These are phyloP conservation scores for Spirogloea muscicola DNA, from an alignment of 139 green algal genomes.

Conservation along the genomic window DNA sequence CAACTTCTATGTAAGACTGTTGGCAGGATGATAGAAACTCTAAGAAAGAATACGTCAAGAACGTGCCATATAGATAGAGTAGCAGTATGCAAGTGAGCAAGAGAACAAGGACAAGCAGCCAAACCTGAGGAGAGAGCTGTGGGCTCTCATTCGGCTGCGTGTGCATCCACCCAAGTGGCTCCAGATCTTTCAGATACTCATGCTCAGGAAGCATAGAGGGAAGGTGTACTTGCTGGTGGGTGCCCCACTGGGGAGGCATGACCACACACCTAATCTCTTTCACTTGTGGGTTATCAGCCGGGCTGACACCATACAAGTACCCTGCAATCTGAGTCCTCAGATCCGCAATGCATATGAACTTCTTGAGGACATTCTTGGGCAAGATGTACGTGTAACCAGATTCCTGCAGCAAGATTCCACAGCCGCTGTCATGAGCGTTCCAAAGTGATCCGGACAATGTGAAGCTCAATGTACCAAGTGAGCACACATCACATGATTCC, in stretches of 20 bases:
- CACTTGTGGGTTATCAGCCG: constrained; percentile 92
- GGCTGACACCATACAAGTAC: constrained; percentile 90
- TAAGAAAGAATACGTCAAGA: too few relatives aligned
- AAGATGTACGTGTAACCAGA: constrained; percentile 96
- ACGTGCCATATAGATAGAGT: too few relatives aligned
- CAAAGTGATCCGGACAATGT: too few relatives aligned
- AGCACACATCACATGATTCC: too few relatives aligned
- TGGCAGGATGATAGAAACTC: too few relatives aligned
- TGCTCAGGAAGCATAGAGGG: constrained; percentile 84
- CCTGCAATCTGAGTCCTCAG: constrained; percentile 85
- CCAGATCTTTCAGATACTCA: constrained; percentile 91
- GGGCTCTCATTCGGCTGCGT: constrained; percentile 94
- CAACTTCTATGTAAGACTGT: too few relatives aligned
- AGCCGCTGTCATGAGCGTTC: too few relatives aligned
- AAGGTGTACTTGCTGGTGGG: constrained; percentile 89
- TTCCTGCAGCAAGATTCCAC: too few relatives aligned
- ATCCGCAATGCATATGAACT: constrained; percentile 98
- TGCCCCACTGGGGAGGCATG: constrained; percentile 96
- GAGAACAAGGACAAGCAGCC: too few relatives aligned
- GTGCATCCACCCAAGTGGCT: constrained; percentile 98
- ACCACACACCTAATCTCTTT: constrained; percentile 95
- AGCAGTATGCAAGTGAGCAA: too few relatives aligned
- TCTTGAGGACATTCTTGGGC: constrained; percentile 99
- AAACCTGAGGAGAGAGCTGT: constrained; percentile 84
- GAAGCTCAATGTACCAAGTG: too few relatives aligned